A percentile compares a stretch with the other conserved stretches of the same genome.
Conservation (phyloP, 805 yeast species). For the Kazachstania africana region DNA sequence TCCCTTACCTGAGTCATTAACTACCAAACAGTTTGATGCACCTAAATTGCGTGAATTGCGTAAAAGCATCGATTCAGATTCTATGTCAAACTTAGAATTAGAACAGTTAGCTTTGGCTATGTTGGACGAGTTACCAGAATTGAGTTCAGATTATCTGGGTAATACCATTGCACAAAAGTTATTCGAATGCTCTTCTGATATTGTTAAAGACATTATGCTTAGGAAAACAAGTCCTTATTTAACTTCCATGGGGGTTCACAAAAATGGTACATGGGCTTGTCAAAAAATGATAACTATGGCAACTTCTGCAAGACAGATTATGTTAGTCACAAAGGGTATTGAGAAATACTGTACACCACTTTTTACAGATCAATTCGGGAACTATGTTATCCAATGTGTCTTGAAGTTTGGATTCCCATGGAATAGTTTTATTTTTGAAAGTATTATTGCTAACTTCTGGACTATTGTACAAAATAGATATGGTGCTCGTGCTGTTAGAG, state of each 20-base stretch:
- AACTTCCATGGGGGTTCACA: constrained; percentile 89
- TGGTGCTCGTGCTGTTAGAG: constrained; percentile 91
- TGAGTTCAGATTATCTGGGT: constrained; percentile 87
- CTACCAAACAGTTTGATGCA: constrained; percentile 67
- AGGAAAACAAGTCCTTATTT: constrained; percentile 65
- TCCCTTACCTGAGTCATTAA: constrained; percentile 63
- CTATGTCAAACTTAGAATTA: constrained; percentile 45
- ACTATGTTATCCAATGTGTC: constrained; percentile 91
- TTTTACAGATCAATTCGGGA: constrained; percentile 92
- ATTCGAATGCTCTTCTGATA: constrained; percentile 58
- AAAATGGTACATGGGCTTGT: constrained; percentile 99
- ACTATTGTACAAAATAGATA: constrained; percentile 79
- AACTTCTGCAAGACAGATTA: constrained; percentile 47
- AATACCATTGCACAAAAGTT: constrained; percentile 91
- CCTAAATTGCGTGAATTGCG: constrained; percentile 81
- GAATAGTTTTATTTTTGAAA: constrained; percentile 81
- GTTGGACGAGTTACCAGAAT: constrained; percentile 80
- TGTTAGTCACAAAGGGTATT: constrained; percentile 55
- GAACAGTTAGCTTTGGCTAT: constrained; percentile 76
- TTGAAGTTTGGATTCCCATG: constrained; percentile 80
- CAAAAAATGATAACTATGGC: constrained; percentile 84
- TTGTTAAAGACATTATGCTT: constrained; percentile 71
- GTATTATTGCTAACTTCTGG: constrained; percentile 65
- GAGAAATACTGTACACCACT: constrained; percentile 74
- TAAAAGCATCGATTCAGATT: constrained; percentile 51